phyloP scores from a whole-genome alignment of 768 basidiomycete species.

The Lentinula sp. region DNA sequence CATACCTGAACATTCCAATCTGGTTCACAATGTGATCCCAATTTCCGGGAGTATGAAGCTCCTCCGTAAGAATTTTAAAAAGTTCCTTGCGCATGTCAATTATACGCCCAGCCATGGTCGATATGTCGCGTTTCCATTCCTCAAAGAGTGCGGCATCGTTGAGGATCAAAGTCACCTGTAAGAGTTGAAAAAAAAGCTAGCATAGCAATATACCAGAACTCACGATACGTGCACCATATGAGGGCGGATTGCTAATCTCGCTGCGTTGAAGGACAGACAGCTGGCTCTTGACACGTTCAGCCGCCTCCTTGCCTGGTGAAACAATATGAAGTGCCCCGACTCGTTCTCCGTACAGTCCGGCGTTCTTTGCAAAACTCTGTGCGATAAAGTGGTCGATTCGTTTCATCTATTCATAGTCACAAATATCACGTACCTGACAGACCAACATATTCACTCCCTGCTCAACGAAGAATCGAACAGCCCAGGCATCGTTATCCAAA shows the following conservation, averaged over 20 bases:
- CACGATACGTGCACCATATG: constrained; percentile 85
- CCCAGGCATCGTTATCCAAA: constrained; percentile 86
- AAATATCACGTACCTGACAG: constrained; percentile 62
- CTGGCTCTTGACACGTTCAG: constrained; percentile 75
- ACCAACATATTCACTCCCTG: constrained; percentile 71
- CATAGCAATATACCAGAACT: constrained; percentile 18
- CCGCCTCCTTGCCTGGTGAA: constrained; percentile 55
- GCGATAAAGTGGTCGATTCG: not conserved
- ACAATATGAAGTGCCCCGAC: constrained; percentile 91
- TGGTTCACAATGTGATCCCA: constrained; percentile 97
- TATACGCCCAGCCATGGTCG: constrained; percentile 90
- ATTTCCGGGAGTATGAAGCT: constrained; percentile 80
- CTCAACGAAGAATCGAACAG: constrained; percentile 82
- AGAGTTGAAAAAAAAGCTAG: not conserved
- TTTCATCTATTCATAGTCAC: not conserved
- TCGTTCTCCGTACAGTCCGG: constrained; percentile 92
- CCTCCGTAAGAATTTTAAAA: constrained; percentile 63
- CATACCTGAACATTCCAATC: constrained; percentile 96
- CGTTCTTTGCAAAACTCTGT: constrained; percentile 97
- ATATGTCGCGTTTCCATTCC: constrained; percentile 88
- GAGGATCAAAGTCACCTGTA: constrained; percentile 74
- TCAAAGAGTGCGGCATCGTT: constrained; percentile 68
- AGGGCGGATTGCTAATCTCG: constrained; percentile 93
- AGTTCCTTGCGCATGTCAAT: constrained; percentile 86
- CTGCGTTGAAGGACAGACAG: constrained; percentile 88